Evolutionary conservation across 2,329 filamentous ascomycete genomes (phyloP), one percentile per base, ranked within the genome.

Genomic region (Fusarium fujikuroi): DNA sequence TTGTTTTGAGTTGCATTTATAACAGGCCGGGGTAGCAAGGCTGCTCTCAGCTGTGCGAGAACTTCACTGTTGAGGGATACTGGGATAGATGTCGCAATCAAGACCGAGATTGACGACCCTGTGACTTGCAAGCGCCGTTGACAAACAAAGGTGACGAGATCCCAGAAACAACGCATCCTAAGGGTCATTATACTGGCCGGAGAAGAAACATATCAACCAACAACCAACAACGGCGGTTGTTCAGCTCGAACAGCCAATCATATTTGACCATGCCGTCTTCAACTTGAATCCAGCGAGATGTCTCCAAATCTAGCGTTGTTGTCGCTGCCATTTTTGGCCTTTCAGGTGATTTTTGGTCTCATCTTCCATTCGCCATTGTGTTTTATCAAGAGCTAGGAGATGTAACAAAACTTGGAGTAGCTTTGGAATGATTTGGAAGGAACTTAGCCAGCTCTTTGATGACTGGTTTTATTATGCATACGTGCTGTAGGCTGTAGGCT

Each of bases 181-280:
- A 9, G 30, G 58, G 59, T 46, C 61, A 9, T 43, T 39, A 40
- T 34, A 5, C 28, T 19, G 66, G 66, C 25, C 60, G 21, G 9
- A 19, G 23, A 3, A 60, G 40, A n/a, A 54, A 52, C 39, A 62
- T 5, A n/a, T 19, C 46, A 54, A 69, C 60, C 61, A 63, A 73
- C 70, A 73, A 42, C 49, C 46, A 49, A 52, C 28, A 50, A 40
- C 11, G 28, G 57, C 60, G 70, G 61, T 12, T 66, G 50, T 18
- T 44, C 23, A 25, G 16, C 5, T 32, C 21, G 4, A n/a, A 6
- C n/a, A 34, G 52, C 54, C 62, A 69, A 64, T 65, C 18, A 23
- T 6, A 36, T 19, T 37, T 34, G 12, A 7, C 12, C 9, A 46
- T 30, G 3, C 28, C 34, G 9, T 46, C 14, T 30, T 50, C 9